Conservation (phyloP, 2,329 filamentous ascomycete species). For the Albifimbria verrucaria region DNA sequence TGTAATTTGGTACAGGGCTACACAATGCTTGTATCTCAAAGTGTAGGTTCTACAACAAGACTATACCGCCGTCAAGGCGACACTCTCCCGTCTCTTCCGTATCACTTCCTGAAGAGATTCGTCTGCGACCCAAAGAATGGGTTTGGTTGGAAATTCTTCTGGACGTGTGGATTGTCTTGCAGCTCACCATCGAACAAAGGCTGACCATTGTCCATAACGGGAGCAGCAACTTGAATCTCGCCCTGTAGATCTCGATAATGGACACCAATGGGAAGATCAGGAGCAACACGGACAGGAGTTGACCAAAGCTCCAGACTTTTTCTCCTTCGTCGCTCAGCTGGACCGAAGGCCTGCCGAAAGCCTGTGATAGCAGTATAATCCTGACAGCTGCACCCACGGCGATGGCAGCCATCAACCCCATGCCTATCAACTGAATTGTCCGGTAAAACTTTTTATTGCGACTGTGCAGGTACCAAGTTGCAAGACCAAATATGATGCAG, state of each 20-base stretch:
- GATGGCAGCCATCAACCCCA: conserved; percentile 53
- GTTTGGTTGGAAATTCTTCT: conserved; percentile 39
- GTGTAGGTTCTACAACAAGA: too few species aligned
- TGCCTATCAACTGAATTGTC: conserved; percentile 47
- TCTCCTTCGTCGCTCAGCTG: conserved; percentile 20
- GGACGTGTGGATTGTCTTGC: conserved; percentile 23
- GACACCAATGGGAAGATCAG: conserved; percentile 58
- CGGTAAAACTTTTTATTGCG: conserved; percentile 52
- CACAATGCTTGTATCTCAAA: too few species aligned
- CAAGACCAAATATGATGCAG: conserved; percentile 53
- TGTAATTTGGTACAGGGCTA: too few species aligned
- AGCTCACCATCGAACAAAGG: conserved; percentile 39
- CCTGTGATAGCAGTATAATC: conserved; percentile 56
- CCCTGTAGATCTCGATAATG: conserved; percentile 57
- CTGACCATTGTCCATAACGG: conserved; percentile 35
- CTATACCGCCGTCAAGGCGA: neutral
- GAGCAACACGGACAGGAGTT: conserved; percentile 57
- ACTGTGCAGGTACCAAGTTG: conserved; percentile 63
- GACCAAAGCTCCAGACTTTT: conserved; percentile 58
- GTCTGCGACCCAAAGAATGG: conserved; percentile 39
- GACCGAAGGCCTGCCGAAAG: conserved; percentile 40
- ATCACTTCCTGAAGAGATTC: conserved; percentile 31
- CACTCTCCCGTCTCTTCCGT: neutral
- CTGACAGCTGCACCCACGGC: conserved; percentile 57
- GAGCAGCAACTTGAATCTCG: conserved; percentile 39